Evolutionary conservation across 306 rosid genomes (phyloP), one percentile per base, ranked within the genome.

Genomic region (Medicago arabica): DNA sequence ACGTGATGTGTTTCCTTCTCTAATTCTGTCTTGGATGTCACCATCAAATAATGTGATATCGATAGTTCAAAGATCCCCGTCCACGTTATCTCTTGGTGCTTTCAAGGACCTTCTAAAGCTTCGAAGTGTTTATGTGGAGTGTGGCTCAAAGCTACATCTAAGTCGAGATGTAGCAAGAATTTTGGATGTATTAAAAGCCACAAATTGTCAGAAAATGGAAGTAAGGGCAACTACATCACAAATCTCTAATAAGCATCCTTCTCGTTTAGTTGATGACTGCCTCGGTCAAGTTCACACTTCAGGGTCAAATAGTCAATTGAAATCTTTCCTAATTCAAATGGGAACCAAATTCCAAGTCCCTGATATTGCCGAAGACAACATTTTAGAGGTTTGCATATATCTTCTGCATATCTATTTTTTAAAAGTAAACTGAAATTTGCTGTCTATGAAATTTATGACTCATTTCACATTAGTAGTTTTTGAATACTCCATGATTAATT

Each of bases 21-120:
- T 67, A 18, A 44, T 67, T 67, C 14, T 7, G 57, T 67, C 57
- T 43, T 67, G 72, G 72, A 43, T 67, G 72, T 67, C 72, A 1
- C 72, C 55, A 67, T 10, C 72, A 44, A 67, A 46, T 23, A 67
- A 44, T 67, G 17, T 67, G 19, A 12, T 14, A 19, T 43, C 39
- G 13, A 13, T 44, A 6, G 57, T 40, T 66, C 71, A 41, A 17
- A 66, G 36, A 67, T 67, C 11, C 13, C 9, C 6, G 7, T 19
- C 50, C 15, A 18, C 3, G 0, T 40, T 39, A 43, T 21, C 57
- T 13, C 57, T 43, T 43, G 39, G 7, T 12, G 7, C 53, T 66
- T 41, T 41, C 51, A 65, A 66, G 16, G 53, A 66, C 71, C 36
- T 66, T 40, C 36, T 2, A 18, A 66, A 41, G 36, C 71, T 66